Percentiles rank a stretch among this genome's conserved stretches.
Evolutionary conservation across 225 moss, liverwort and hornwort species (phyloP).

Genomic region (Pseudisothecium myosuroides): DNA sequence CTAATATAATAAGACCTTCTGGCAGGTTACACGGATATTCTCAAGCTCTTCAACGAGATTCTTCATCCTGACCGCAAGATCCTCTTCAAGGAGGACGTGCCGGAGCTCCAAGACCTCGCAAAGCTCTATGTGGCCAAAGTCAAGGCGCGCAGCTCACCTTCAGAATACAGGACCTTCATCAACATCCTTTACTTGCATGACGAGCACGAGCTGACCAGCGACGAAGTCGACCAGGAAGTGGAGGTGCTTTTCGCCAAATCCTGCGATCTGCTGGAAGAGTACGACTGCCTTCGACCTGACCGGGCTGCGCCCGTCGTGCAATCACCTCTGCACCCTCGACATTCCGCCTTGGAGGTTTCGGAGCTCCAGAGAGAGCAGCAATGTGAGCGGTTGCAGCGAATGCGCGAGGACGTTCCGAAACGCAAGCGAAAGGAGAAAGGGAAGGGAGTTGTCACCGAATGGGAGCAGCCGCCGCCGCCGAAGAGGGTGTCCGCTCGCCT

Average conservation of each 20-base stretch:
- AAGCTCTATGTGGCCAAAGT: not conserved
- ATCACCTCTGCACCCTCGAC: not conserved
- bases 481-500: not conserved
- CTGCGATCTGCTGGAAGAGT: not conserved
- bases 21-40: not conserved
- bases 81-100: not conserved
- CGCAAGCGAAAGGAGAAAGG: not conserved
- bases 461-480: not conserved
- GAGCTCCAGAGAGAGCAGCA: not conserved
- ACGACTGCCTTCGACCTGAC: not conserved
- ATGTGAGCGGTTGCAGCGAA: not conserved
- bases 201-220: not conserved
- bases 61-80: not conserved
- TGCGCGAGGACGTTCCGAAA: not conserved
- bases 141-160: not conserved
- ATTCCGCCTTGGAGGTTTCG: not conserved
- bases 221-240: not conserved
- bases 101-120: not conserved
- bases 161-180: not conserved
- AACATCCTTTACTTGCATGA: not conserved
- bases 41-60: not conserved
- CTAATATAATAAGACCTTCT: not conserved
- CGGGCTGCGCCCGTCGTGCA: not conserved
- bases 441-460: not conserved
- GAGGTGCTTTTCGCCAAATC: not conserved